Percentiles rank a stretch among this genome's conserved stretches.
Conservation (phyloP, 2,329 filamentous ascomycete genomes). For the Colletotrichum graminicola region DNA sequence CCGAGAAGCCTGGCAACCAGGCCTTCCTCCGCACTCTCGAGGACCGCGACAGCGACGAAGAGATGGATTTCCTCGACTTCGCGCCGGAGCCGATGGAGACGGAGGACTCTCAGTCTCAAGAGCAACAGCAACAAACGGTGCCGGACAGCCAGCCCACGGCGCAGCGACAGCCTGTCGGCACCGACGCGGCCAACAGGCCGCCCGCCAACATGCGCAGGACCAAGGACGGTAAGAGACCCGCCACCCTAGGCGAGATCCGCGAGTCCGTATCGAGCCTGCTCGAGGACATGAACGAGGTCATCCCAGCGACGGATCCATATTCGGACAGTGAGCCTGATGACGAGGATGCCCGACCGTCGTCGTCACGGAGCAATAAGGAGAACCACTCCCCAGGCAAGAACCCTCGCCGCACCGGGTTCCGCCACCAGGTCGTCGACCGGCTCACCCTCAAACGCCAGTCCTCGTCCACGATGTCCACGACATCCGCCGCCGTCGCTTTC, state of each 20-base stretch:
- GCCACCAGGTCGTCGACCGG: slow-evolving; percentile 75
- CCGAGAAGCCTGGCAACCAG: slow-evolving; percentile 86
- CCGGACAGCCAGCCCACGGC: slow-evolving; percentile 65
- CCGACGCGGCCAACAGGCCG: slow-evolving; percentile 60
- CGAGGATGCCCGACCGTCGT: slow-evolving; percentile 54
- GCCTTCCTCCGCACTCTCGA: slow-evolving; percentile 94
- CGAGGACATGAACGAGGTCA: slow-evolving; percentile 72
- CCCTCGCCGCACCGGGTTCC: slow-evolving; percentile 50
- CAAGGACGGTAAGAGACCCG: slow-evolving; percentile 73
- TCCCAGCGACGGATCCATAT: slow-evolving; percentile 61
- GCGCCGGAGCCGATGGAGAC: slow-evolving; percentile 42
- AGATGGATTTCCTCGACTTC: slow-evolving; percentile 79
- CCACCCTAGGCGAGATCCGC: slow-evolving; percentile 83
- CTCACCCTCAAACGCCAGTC: slow-evolving; percentile 74
- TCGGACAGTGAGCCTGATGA: slow-evolving; percentile 64
- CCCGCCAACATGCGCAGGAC: slow-evolving; percentile 74
- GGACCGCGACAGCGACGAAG: slow-evolving; percentile 81
- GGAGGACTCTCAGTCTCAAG: slow-evolving; percentile 54
- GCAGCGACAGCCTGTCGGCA: slow-evolving; percentile 51
- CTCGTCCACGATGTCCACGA: slow-evolving; percentile 53
- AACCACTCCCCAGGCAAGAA: slow-evolving; percentile 52
- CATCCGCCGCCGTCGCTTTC: slow-evolving; percentile 67
- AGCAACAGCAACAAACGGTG: slow-evolving; percentile 51
- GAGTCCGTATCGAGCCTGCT: slow-evolving; percentile 87
- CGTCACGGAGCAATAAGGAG: slow-evolving; percentile 61